Evolutionary conservation across 179 eudicot species (phyloP).

Genomic region (Beta macrorhiza): DNA sequence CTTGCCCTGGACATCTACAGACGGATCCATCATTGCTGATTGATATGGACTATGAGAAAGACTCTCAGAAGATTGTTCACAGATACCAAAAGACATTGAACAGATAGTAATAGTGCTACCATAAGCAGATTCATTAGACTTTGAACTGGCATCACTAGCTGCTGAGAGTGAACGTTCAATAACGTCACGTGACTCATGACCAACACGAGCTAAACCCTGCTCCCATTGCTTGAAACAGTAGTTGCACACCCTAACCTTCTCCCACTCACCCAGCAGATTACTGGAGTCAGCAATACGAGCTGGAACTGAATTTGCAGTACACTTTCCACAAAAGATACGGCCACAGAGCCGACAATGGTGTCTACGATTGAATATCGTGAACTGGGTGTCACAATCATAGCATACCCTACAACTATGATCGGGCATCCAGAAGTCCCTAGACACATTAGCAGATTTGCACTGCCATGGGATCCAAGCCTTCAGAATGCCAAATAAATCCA

Average conservation of each 20-base stretch:
- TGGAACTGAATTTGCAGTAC: slow-evolving; percentile 80
- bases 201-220: slow-evolving; percentile 49
- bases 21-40: slow-evolving; percentile 57
- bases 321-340: slow-evolving; percentile 80
- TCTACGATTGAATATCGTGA: slow-evolving; percentile 80
- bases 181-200: slow-evolving; percentile 48
- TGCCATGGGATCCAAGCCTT: slow-evolving; percentile 79
- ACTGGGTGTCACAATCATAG: slow-evolving; percentile 87
- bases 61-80: slow-evolving; percentile 45
- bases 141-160: slow-evolving; percentile 57
- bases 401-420: slow-evolving; percentile 93
- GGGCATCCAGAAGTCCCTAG: slow-evolving; percentile 99
- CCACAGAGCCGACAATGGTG: slow-evolving; percentile 98
- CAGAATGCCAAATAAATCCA: slow-evolving; percentile 51
- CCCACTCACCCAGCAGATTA: slow-evolving; percentile 52
- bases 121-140: slow-evolving; percentile 58
- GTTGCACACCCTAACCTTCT: slow-evolving; percentile 81
- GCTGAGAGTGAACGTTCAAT: slow-evolving; percentile 49
- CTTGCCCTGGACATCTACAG: slow-evolving; percentile 42
- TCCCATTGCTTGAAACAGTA: slow-evolving; percentile 88
- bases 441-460: slow-evolving; percentile 65
- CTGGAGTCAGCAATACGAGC: slow-evolving; percentile 40
- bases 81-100: slow-evolving; percentile 62
- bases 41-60: slow-evolving; percentile 54
- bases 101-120: slow-evolving; percentile 61